Percentiles rank a stretch among this genome's conserved stretches.
Conservation (phyloP, 2,329 filamentous ascomycete genomes). For the Exophiala xenobiotica region DNA sequence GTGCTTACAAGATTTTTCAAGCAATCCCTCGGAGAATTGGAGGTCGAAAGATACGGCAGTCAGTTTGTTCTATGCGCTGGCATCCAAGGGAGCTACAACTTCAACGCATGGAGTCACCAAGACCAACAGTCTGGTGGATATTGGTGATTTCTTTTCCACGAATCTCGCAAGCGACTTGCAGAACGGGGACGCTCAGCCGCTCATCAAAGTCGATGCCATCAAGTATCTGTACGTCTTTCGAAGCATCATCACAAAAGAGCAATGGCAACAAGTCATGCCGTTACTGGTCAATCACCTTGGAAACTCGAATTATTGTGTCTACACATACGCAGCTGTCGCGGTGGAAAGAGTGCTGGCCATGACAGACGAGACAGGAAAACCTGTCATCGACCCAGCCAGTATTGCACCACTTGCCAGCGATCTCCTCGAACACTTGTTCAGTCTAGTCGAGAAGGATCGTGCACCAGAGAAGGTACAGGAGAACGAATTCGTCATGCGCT, state of each 20-base stretch:
- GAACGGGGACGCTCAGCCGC: slow-evolving; percentile 69
- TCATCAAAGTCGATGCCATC: slow-evolving; percentile 95
- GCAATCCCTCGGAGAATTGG: slow-evolving; percentile 72
- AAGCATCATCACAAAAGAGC: slow-evolving; percentile 84
- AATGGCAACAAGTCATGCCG: slow-evolving; percentile 87
- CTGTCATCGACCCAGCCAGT: slow-evolving; percentile 75
- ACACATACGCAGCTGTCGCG: slow-evolving; percentile 94
- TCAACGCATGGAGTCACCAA: slow-evolving; percentile 85
- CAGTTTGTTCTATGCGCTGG: slow-evolving; percentile 91
- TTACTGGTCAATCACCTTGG: slow-evolving; percentile 88
- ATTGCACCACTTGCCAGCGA: slow-evolving; percentile 82
- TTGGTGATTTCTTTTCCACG: slow-evolving; percentile 92
- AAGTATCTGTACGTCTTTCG: slow-evolving; percentile 98
- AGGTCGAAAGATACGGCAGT: slow-evolving; percentile 98
- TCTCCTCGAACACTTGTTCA: slow-evolving; percentile 84
- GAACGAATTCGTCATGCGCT: slow-evolving; percentile 98
- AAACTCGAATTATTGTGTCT: slow-evolving; percentile 90
- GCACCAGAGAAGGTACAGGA: slow-evolving; percentile 93
- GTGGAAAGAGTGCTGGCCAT: slow-evolving; percentile 91
- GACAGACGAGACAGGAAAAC: slow-evolving; percentile 67
- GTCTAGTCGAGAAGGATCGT: slow-evolving; percentile 79
- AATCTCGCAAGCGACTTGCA: slow-evolving; percentile 88
- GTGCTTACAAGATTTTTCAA: slow-evolving; percentile 73
- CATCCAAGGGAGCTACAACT: slow-evolving; percentile 85
- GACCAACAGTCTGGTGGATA: slow-evolving; percentile 81